phyloP scores from a whole-genome alignment of 345 rosid genomes.

The Dipteronia dyeriana region DNA sequence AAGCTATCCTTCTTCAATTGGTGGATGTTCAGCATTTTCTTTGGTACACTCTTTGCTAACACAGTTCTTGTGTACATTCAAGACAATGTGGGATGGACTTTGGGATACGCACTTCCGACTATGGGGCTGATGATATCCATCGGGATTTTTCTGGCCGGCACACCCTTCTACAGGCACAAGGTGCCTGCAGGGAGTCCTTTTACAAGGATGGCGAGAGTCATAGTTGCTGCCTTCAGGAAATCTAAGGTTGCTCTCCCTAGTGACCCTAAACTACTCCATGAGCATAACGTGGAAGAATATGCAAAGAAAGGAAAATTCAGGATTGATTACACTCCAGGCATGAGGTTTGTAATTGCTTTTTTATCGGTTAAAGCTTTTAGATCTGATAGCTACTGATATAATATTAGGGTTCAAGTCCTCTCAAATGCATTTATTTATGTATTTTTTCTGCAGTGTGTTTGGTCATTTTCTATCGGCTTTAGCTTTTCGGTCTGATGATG shows the following conservation, averaged over 20 bases:
- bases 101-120: constrained; percentile 83
- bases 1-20: constrained; percentile 96
- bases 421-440: too few relatives aligned
- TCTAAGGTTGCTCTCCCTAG: constrained; percentile 45
- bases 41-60: constrained; percentile 85
- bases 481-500: neutral
- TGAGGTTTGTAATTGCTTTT: constrained; percentile 41
- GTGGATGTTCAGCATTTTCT: constrained; percentile 97
- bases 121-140: constrained; percentile 64
- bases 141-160: constrained; percentile 60
- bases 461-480: too few relatives aligned
- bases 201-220: constrained; percentile 70
- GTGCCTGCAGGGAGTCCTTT: constrained; percentile 77
- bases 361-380: neutral
- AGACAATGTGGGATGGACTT: constrained; percentile 85
- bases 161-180: constrained; percentile 72
- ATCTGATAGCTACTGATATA: too few relatives aligned
- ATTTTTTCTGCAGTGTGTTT: too few relatives aligned
- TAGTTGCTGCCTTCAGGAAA: constrained; percentile 68
- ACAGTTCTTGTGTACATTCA: constrained; percentile 81
- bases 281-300: constrained; percentile 59
- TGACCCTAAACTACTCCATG: constrained; percentile 51
- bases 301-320: constrained; percentile 48
- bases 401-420: too few relatives aligned
- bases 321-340: constrained; percentile 57